A percentile compares a stretch with the other conserved stretches of the same genome.
Evolutionary conservation across 2,329 filamentous ascomycete species (phyloP).

Genomic region (Ascochyta rabiei): DNA sequence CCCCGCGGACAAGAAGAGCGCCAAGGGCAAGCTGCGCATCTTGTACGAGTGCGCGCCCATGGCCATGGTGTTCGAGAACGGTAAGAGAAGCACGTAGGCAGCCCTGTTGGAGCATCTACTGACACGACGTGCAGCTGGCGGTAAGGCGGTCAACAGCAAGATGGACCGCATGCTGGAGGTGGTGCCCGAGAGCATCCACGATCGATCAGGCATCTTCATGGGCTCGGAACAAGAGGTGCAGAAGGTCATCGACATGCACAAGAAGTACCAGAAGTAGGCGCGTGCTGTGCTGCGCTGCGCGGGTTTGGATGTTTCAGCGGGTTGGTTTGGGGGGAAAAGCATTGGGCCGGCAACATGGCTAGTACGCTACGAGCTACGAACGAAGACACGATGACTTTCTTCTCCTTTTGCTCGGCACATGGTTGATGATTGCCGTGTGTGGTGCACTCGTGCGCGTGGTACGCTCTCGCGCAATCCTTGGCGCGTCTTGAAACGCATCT

Average conservation of each 20-base stretch:
- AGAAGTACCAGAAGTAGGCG: slow-evolving; percentile 55
- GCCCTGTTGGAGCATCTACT: slow-evolving; percentile 9
- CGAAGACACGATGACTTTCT: slow-evolving; percentile 2
- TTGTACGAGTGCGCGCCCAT: slow-evolving; percentile 98
- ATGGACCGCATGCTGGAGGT: slow-evolving; percentile 92
- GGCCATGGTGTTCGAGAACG: slow-evolving; percentile 99
- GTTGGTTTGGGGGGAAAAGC: slow-evolving; percentile 9
- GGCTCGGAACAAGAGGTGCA: slow-evolving; percentile 94
- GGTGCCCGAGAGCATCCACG: slow-evolving; percentile 90
- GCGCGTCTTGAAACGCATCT: not conserved
- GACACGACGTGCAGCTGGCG: slow-evolving; percentile 68
- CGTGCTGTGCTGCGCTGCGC: not conserved
- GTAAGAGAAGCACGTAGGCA: slow-evolving; percentile 59
- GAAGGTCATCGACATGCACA: slow-evolving; percentile 87
- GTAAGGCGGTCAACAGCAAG: slow-evolving; percentile 86
- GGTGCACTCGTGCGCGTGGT: no score
- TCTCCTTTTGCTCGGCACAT: not conserved
- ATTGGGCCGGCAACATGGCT: slow-evolving; percentile 5
- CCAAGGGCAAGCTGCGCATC: slow-evolving; percentile 97
- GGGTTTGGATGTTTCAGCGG: slow-evolving; percentile 2
- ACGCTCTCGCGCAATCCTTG: not conserved
- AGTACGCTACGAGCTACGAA: slow-evolving; percentile 6
- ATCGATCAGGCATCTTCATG: slow-evolving; percentile 93
- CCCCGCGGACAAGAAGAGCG: slow-evolving; percentile 95
- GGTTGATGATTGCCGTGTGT: no score